Evolutionary conservation across 2,329 filamentous ascomycete genomes (phyloP).

Genomic region (Davidsoniella neocaledoniae): DNA sequence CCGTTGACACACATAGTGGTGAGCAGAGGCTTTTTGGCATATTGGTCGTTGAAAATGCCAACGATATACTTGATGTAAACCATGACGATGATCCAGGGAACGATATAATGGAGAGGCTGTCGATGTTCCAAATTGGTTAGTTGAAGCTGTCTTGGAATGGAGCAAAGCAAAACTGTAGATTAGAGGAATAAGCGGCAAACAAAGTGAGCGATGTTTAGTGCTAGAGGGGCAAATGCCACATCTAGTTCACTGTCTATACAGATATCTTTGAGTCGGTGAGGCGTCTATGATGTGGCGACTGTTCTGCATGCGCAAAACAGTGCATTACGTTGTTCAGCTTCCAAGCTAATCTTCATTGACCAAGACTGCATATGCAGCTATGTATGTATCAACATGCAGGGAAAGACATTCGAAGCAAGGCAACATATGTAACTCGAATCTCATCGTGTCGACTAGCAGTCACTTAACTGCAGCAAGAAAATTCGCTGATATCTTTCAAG

Average conservation of each 20-base stretch:
- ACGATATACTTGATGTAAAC: conserved; percentile 2
- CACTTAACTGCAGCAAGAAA: too few species aligned
- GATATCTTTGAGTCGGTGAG: background rate
- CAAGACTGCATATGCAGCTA: too few species aligned
- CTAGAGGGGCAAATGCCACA: background rate
- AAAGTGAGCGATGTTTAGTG: background rate
- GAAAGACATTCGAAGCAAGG: too few species aligned
- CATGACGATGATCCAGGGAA: conserved; percentile 9
- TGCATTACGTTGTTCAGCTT: too few species aligned
- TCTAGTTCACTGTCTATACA: background rate
- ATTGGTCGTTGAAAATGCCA: conserved; percentile 4
- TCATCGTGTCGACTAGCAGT: too few species aligned
- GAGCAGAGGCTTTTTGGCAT: conserved; percentile 40
- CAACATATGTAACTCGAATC: too few species aligned
- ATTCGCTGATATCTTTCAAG: too few species aligned
- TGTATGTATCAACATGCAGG: too few species aligned
- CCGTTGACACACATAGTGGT: conserved; percentile 99
- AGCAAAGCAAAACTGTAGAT: background rate
- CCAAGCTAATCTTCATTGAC: too few species aligned
- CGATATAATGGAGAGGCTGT: conserved; percentile 9
- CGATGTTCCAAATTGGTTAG: conserved; percentile 32
- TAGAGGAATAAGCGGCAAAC: background rate
- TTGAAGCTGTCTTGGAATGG: background rate
- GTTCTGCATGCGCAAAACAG: conserved; percentile 13
- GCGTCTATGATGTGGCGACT: conserved; percentile 20